A percentile compares a stretch with the other conserved stretches of the same genome.
Conservation (phyloP, 2,329 filamentous ascomycete species). For the Cordyceps tenuipes region DNA sequence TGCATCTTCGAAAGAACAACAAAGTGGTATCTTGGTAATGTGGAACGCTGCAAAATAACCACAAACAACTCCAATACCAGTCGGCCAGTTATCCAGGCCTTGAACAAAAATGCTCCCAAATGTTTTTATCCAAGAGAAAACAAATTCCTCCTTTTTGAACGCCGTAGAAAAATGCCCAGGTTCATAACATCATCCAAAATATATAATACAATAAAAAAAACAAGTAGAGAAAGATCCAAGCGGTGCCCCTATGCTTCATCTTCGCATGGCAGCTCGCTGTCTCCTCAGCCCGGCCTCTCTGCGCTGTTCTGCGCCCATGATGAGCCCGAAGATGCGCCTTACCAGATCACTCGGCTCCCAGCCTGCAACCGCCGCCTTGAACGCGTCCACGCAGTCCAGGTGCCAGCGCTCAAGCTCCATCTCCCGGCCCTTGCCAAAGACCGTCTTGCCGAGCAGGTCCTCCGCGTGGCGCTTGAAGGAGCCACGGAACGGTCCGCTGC, state of each 20-base stretch:
- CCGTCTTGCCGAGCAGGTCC: slow-evolving; percentile 39
- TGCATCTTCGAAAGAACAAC: background rate
- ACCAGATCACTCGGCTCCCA: slow-evolving; percentile 43
- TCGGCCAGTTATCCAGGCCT: background rate
- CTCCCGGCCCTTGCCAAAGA: slow-evolving; percentile 36
- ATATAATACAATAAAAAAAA: background rate
- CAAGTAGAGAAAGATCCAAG: background rate
- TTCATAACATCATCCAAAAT: slow-evolving; percentile 2
- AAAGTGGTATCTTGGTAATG: slow-evolving; percentile 4
- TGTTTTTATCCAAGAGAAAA: background rate
- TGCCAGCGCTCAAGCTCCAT: slow-evolving; percentile 48
- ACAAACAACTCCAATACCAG: slow-evolving; percentile 4
- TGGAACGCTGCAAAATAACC: background rate
- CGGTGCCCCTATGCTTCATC: background rate
- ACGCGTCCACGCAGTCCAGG: slow-evolving; percentile 48
- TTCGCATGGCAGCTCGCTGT: slow-evolving; percentile 14
- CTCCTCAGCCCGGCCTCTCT: slow-evolving; percentile 13
- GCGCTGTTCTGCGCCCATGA: slow-evolving; percentile 39
- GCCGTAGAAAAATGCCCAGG: background rate
- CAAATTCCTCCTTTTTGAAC: background rate
- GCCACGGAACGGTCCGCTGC: slow-evolving; percentile 28
- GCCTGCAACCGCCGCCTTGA: slow-evolving; percentile 36
- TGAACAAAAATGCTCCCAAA: background rate
- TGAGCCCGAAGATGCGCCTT: slow-evolving; percentile 44
- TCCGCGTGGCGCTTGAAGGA: slow-evolving; percentile 22